Evolutionary conservation across 2,329 filamentous ascomycete genomes (phyloP).

Genomic region (Thelonectria olida): DNA sequence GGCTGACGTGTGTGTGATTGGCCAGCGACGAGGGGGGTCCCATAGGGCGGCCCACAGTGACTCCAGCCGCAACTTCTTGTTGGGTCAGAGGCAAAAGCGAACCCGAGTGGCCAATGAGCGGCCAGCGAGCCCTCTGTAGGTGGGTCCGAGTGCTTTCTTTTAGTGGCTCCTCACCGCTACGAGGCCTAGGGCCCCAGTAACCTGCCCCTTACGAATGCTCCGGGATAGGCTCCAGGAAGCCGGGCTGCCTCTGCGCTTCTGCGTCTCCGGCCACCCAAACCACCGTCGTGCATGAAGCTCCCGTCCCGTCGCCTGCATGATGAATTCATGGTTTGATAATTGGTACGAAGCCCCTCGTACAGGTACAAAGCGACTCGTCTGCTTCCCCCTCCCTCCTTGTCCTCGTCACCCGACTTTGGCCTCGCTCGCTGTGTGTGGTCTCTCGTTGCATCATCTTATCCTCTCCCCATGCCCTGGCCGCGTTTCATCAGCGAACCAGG

Average conservation of each 20-base stretch:
- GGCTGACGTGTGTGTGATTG: conserved; percentile 34
- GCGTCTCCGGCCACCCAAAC: neutral
- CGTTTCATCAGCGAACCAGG: conserved; percentile 17
- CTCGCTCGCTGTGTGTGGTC: neutral
- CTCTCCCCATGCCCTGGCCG: conserved; percentile 10
- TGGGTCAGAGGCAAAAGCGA: conserved; percentile 6
- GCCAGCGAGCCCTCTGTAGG: neutral
- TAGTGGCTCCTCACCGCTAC: conserved; percentile 21
- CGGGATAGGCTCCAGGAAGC: too few species aligned
- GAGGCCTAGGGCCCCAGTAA: neutral
- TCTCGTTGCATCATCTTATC: conserved; percentile 2
- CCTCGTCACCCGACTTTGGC: neutral
- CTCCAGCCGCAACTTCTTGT: conserved; percentile 22
- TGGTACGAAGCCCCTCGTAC: too few species aligned
- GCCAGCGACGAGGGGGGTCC: conserved; percentile 25
- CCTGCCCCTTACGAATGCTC: neutral
- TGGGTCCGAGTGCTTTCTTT: conserved; percentile 2
- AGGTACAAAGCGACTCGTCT: neutral
- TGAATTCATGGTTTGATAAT: neutral
- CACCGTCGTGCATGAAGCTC: neutral
- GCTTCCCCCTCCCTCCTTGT: neutral
- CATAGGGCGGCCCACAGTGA: conserved; percentile 27
- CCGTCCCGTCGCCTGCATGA: neutral
- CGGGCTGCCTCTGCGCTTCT: neutral
- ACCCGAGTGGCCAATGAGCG: neutral